These are phyloP conservation scores for Phylloporus arenicola DNA, from an alignment of 768 basidiomycete genomes.

Conservation along the genomic window DNA sequence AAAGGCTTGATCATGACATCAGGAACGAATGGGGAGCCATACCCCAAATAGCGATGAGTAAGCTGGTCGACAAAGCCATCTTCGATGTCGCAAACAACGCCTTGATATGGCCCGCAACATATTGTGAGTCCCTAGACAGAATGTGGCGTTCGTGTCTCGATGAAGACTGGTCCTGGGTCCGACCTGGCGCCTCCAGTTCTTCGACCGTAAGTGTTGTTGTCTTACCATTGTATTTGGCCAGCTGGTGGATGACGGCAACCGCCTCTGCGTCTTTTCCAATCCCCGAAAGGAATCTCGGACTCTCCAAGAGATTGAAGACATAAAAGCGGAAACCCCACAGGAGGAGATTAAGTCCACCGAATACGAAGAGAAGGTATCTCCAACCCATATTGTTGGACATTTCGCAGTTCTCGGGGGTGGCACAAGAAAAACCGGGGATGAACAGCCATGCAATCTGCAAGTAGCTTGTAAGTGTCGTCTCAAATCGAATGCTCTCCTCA, in stretches of 20 bases:
- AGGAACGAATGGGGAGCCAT: conserved; percentile 16
- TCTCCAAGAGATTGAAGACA: conserved; percentile 49
- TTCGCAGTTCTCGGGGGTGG: conserved; percentile 30
- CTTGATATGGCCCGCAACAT: conserved; percentile 43
- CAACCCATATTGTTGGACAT: conserved; percentile 56
- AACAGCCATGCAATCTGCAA: conserved; percentile 56
- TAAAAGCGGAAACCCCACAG: conserved; percentile 50
- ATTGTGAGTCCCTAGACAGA: conserved; percentile 39
- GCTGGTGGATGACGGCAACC: conserved; percentile 40
- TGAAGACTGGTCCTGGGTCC: conserved; percentile 5
- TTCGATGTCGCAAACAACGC: conserved; percentile 60
- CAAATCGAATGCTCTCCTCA: not conserved
- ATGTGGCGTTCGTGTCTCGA: conserved; percentile 17
- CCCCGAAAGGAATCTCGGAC: conserved; percentile 53
- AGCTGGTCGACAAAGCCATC: conserved; percentile 59
- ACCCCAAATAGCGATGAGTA: conserved; percentile 49
- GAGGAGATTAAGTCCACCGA: conserved; percentile 49
- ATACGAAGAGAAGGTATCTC: conserved; percentile 52
- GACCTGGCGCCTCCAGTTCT: conserved; percentile 36
- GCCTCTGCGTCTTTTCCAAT: conserved; percentile 50
- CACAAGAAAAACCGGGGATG: conserved; percentile 50
- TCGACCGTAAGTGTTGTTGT: conserved; percentile 40
- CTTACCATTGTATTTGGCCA: conserved; percentile 48
- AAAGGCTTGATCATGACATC: not conserved
- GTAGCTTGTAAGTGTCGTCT: conserved; percentile 14